Evolutionary conservation across 73 alveolate genomes (phyloP), one percentile per base, ranked within the genome.

Genomic region (Paramecium bursaria): DNA sequence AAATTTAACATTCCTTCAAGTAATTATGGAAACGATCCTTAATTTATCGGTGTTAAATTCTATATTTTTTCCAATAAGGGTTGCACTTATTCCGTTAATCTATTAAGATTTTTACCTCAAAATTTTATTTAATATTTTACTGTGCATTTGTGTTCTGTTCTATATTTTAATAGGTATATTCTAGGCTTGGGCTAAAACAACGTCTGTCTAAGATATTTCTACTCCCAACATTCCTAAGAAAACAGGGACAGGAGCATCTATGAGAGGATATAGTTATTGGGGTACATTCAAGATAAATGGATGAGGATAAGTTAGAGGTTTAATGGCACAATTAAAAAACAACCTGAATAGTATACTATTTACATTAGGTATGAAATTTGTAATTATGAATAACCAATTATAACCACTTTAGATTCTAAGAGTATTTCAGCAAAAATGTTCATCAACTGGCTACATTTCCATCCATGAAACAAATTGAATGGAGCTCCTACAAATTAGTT

Each of bases 181-280:
- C n/a, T n/a, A n/a, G n/a, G n/a, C n/a, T n/a, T n/a, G n/a, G n/a
- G n/a, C n/a, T n/a, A n/a, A n/a, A n/a, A n/a, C n/a, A n/a, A n/a
- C n/a, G n/a, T n/a, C n/a, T n/a, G n/a, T n/a, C n/a, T n/a, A n/a
- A n/a, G n/a, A n/a, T n/a, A n/a, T n/a, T n/a, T n/a, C n/a, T n/a
- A n/a, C n/a, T n/a, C n/a, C n/a, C n/a, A n/a, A n/a, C n/a, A 57
- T 4, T 0, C 82, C 82, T 19, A 67, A 67, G 44, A 67, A 67
- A 39, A 67, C 82, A 9, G 82, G 82, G 9, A 67, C 82, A 31
- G 82, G 82, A 19, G 82, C 82, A 15, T 67, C 82, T 15, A 67
- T 15, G 1, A 67, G 57, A 2, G 82, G 82, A 42, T 25, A 25
- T 15, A 33, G 27, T 67, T 31, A 25, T 39, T 67, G 60, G 0